Conservation (phyloP, 2,329 filamentous ascomycete genomes). For the Beauveria varroae region DNA sequence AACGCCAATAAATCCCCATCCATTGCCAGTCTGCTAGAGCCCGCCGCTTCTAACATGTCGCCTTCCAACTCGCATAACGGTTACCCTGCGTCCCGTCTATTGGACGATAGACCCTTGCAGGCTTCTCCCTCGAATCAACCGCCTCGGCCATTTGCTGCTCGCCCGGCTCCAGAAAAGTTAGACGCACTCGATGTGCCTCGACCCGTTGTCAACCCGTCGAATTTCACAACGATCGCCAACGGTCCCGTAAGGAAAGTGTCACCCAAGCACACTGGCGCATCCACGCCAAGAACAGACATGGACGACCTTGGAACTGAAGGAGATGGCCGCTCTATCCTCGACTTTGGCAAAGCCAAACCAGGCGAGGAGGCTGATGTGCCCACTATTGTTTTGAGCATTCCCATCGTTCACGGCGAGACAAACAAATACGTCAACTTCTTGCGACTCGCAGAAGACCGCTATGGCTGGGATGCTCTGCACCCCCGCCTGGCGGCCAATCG, state of each 20-base stretch:
- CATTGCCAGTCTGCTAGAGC: constrained; percentile 81
- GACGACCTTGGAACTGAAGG: constrained; percentile 38
- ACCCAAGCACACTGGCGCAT: constrained; percentile 36
- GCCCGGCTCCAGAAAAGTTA: constrained; percentile 24
- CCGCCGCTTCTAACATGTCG: constrained; percentile 25
- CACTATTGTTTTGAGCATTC: constrained; percentile 78
- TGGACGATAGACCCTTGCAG: constrained; percentile 31
- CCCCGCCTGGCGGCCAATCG: constrained; percentile 83
- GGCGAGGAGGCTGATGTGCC: constrained; percentile 55
- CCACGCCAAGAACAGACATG: constrained; percentile 42
- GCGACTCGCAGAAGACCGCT: constrained; percentile 84
- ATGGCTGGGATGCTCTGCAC: constrained; percentile 90
- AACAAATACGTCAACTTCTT: constrained; percentile 96
- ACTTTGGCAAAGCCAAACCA: constrained; percentile 52
- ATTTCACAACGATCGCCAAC: constrained; percentile 33
- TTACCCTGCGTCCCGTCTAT: constrained; percentile 21
- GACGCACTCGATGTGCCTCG: constrained; percentile 28
- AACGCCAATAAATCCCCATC: constrained; percentile 59
- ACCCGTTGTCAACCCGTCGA: constrained; percentile 30
- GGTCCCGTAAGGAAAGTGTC: constrained; percentile 38
- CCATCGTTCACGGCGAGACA: constrained; percentile 63
- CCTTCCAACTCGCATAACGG: constrained; percentile 19
- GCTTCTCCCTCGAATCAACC: constrained; percentile 35
- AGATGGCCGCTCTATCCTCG: constrained; percentile 49
- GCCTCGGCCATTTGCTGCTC: constrained; percentile 22